These are phyloP conservation scores for Hyaloperonospora brassicae DNA, from an alignment of 352 stramenopile genomes.

Conservation along the genomic window DNA sequence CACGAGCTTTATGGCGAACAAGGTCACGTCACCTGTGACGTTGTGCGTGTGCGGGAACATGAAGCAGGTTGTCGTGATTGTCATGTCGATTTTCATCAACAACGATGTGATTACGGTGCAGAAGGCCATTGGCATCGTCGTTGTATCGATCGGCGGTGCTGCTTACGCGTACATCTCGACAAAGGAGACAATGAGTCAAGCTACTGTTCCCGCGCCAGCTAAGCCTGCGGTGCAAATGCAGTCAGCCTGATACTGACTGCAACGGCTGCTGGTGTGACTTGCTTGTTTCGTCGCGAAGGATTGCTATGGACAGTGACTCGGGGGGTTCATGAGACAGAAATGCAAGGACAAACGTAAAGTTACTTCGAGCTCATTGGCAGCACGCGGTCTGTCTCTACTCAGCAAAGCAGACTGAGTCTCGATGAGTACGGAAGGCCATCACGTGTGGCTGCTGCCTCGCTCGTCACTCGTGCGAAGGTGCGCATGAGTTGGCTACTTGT, in stretches of 20 bases:
- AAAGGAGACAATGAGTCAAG: constrained; percentile 56
- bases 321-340: neutral
- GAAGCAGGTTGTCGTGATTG: constrained; percentile 89
- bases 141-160: constrained; percentile 60
- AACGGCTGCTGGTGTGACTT: constrained; percentile 3
- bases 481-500: constrained; percentile 34
- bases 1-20: constrained; percentile 91
- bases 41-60: constrained; percentile 91
- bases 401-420: too few species aligned
- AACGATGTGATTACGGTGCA: constrained; percentile 59
- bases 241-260: constrained; percentile 13
- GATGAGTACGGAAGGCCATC: neutral
- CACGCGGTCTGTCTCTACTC: too few species aligned
- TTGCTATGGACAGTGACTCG: constrained; percentile 4
- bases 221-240: constrained; percentile 23
- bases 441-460: constrained; percentile 8
- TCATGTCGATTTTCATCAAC: constrained; percentile 74
- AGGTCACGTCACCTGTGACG: constrained; percentile 91
- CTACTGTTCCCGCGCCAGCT: constrained; percentile 29
- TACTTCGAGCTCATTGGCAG: neutral
- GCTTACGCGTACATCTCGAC: constrained; percentile 74
- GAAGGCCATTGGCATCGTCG: constrained; percentile 57
- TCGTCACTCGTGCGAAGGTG: constrained; percentile 23
- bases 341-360: constrained; percentile 7
- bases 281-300: constrained; percentile 6